Percentiles rank a stretch among this genome's conserved stretches.
phyloP scores from a whole-genome alignment of 371 early-diverging fungal species.

The Lichtheimia ornata region DNA sequence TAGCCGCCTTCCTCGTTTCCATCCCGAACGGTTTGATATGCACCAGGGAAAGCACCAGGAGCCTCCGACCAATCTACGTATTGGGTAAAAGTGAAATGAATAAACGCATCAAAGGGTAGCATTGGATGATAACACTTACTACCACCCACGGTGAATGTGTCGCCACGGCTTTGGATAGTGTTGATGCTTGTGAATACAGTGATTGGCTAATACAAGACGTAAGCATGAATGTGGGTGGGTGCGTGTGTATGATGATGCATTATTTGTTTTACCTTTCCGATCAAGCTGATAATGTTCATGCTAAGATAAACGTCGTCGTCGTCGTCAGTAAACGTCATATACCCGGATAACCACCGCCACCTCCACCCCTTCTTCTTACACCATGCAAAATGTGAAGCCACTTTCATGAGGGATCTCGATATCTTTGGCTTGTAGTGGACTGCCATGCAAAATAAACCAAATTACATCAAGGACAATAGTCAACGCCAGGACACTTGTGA shows the following conservation, averaged over 20 bases:
- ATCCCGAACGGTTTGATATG: slow-evolving; percentile 51
- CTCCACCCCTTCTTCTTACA: slow-evolving; percentile 24
- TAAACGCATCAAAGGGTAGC: too few relatives aligned
- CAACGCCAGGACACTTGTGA: slow-evolving; percentile 38
- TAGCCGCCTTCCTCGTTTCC: slow-evolving; percentile 24
- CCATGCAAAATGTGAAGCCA: slow-evolving; percentile 42
- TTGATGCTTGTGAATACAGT: slow-evolving; percentile 42
- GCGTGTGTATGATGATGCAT: too few relatives aligned
- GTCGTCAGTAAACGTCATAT: background rate
- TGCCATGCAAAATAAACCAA: slow-evolving; percentile 49
- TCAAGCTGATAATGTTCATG: slow-evolving; percentile 45
- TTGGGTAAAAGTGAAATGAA: background rate
- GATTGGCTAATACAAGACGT: slow-evolving; percentile 28
- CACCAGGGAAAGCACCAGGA: slow-evolving; percentile 50
- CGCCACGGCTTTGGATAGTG: slow-evolving; percentile 47
- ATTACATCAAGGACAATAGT: slow-evolving; percentile 48
- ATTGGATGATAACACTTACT: slow-evolving; percentile 1
- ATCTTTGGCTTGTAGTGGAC: slow-evolving; percentile 11
- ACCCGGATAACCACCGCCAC: background rate
- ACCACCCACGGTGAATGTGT: slow-evolving; percentile 41
- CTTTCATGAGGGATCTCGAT: slow-evolving; percentile 29
- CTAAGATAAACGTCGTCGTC: slow-evolving; percentile 14
- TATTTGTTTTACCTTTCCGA: slow-evolving; percentile 38
- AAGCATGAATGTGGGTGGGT: background rate
- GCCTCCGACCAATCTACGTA: slow-evolving; percentile 47